Conservation (phyloP, 164 flowering plant species). For the Dillenia suffruticosa region DNA sequence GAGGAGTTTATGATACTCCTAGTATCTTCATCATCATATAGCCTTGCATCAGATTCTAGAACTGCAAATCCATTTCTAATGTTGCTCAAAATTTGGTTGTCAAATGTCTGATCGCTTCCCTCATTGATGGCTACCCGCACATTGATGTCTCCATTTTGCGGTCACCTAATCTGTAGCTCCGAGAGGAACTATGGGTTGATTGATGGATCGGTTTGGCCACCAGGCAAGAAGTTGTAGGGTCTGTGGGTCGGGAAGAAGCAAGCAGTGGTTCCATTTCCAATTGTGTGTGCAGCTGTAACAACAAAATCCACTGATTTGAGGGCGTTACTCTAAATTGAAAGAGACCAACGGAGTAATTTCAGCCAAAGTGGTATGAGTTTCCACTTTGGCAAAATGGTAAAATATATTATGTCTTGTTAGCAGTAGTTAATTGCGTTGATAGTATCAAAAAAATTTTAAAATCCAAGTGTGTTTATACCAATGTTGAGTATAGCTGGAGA, state of each 20-base stretch:
- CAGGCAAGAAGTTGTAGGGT: slow-evolving; percentile 51
- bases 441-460: too few species aligned
- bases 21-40: slow-evolving; percentile 44
- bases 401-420: too few species aligned
- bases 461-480: too few species aligned
- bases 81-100: slow-evolving; percentile 43
- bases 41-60: slow-evolving; percentile 59
- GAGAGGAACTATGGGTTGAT: slow-evolving; percentile 57
- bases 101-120: slow-evolving; percentile 44
- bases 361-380: too few species aligned
- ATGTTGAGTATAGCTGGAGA: too few species aligned
- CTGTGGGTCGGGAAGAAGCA: slow-evolving; percentile 76
- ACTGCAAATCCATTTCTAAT: slow-evolving; percentile 65
- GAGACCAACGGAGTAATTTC: too few species aligned
- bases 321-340: too few species aligned
- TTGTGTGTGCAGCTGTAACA: slow-evolving; percentile 73
- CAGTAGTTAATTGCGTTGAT: too few species aligned
- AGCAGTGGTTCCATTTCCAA: slow-evolving; percentile 88
- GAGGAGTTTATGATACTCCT: slow-evolving; percentile 48
- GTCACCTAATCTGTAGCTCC: slow-evolving; percentile 43
- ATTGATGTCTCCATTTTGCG: slow-evolving; percentile 43
- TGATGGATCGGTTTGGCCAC: slow-evolving; percentile 53
- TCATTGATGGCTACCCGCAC: slow-evolving; percentile 45
- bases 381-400: too few species aligned
- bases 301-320: too few species aligned